Base-by-base conservation (phyloP, 805 yeast species). In the Yarrowia osloensis region DNA sequence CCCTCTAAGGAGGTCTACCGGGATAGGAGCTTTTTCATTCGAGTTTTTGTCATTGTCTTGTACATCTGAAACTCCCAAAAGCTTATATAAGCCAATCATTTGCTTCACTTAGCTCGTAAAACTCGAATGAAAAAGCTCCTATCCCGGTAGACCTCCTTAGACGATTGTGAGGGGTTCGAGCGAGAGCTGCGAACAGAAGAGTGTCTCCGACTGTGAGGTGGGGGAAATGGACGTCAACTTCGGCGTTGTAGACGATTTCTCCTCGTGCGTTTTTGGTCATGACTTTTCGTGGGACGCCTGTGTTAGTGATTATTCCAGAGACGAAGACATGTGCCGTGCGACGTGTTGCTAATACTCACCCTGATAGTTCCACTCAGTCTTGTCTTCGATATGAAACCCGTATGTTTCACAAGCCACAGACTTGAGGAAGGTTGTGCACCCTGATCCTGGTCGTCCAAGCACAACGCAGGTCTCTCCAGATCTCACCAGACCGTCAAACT, bases 391-490 rank as follows among this genome's bases (percentile, higher is more conserved):
- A 31, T 81, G 73, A 74, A 85, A 85, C 69, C 90, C 90, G 72
- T 84, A 83, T 7, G 89, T 85, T 65, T 85, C 84, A 19, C 63
- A 65, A 21, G 68, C 68, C n/a, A 63, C 31, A 0, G 37, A 44
- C 37, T 87, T 87, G 71, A 88, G 78, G 61, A 87, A 77, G 0
- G 91, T 87, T 2, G 90, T 83, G 74, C 91, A 88, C 70, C 92
- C 91, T 19, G 91, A 85, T 72, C 91, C 91, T 0, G 91, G 91
- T 76, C 89, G 82, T 66, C 92, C 92, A 67, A 88, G 77, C 11
- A 88, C 91, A 59, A 88, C 88, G 8, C 88, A 82, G 54, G 88
- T 78, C 69, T 86, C 87, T 62, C 91, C 91, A 2, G 90, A 86
- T 66, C 78, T 78, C 67, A 86, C 78, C 4, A 82, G 63, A 15